These are phyloP conservation scores for Pichia deserticola DNA, from an alignment of 805 yeast genomes.

Conservation along the genomic window DNA sequence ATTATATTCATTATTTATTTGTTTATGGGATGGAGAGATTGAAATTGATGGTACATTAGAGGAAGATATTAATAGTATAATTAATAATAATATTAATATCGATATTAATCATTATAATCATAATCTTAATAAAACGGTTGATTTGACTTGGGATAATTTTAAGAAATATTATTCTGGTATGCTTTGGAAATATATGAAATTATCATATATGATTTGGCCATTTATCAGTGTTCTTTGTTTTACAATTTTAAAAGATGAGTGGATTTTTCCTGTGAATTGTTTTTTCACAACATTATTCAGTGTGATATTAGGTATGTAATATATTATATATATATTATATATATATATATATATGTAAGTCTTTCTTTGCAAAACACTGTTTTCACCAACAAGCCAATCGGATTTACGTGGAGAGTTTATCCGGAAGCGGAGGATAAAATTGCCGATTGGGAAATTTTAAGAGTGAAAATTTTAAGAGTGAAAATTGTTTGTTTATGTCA, in stretches of 20 bases:
- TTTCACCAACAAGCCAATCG: too few species aligned
- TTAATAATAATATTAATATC: background rate
- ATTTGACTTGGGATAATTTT: conserved; percentile 6
- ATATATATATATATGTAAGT: too few species aligned
- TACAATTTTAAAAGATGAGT: conserved; percentile 37
- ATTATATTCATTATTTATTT: conserved; percentile 39
- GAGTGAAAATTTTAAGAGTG: too few species aligned
- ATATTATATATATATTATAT: too few species aligned
- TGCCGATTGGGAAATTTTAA: too few species aligned
- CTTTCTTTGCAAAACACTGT: background rate
- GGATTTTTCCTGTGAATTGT: conserved; percentile 54
- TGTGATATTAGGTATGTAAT: conserved; percentile 25
- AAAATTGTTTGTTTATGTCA: too few species aligned
- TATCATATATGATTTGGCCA: conserved; percentile 56
- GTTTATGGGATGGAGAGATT: conserved; percentile 48
- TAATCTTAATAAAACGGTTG: background rate
- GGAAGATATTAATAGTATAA: background rate
- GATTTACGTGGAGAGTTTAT: too few species aligned
- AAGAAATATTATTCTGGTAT: conserved; percentile 18
- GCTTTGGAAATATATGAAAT: conserved; percentile 41
- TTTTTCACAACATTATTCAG: conserved; percentile 51
- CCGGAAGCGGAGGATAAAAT: too few species aligned
- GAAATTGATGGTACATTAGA: background rate
- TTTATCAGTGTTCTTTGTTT: conserved; percentile 45
- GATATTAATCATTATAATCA: too few species aligned